Evolutionary conservation across 495 filamentous ascomycete genomes (phyloP).

Genomic region (Neurospora sp.): DNA sequence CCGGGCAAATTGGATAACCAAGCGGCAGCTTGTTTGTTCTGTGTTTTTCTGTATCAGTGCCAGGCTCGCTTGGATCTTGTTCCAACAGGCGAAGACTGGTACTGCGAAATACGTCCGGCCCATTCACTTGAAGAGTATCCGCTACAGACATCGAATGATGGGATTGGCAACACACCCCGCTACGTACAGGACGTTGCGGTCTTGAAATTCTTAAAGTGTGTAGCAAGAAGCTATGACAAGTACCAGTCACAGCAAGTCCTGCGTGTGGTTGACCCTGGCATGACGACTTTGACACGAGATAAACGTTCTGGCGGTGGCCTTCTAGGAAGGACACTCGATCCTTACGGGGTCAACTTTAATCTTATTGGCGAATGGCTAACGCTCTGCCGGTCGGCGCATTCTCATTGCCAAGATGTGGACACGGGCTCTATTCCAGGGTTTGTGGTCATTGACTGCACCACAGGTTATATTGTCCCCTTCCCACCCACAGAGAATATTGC

Average conservation of each 20-base stretch:
- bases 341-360: not conserved
- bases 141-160: not conserved
- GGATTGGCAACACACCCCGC: rapidly evolving
- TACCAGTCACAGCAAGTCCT: not conserved
- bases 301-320: not conserved
- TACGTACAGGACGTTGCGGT: not conserved
- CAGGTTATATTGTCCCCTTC: not conserved
- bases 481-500: not conserved
- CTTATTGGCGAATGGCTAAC: not conserved
- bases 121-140: not conserved
- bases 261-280: not conserved
- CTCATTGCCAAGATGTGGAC: not conserved
- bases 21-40: not conserved
- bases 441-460: not conserved
- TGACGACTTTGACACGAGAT: not conserved
- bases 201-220: not conserved
- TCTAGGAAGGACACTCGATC: not conserved
- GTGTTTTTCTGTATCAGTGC: not conserved
- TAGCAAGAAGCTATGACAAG: no score
- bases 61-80: not conserved
- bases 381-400: not conserved
- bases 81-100: not conserved
- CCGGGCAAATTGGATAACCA: not conserved
- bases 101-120: rapidly evolving
- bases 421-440: not conserved